A percentile compares a stretch with the other conserved stretches of the same genome.
These are phyloP conservation scores for Pichia sp. DNA, from an alignment of 1,139 yeast species.

Conservation along the genomic window DNA sequence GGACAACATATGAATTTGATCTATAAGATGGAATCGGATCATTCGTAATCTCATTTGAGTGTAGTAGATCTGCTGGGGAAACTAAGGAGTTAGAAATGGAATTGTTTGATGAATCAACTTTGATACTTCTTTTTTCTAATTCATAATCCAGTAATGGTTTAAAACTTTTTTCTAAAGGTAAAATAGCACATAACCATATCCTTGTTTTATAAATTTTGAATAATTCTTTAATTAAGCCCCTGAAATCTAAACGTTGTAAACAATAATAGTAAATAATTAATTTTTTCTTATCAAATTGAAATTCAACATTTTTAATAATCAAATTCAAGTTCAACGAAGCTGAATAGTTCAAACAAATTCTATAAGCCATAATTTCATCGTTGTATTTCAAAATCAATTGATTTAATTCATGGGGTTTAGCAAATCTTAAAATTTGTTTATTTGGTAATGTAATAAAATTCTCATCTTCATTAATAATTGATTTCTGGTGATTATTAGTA, in stretches of 20 bases:
- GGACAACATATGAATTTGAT: conserved; percentile 24
- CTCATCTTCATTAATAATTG: conserved; percentile 32
- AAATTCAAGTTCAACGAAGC: conserved; percentile 28
- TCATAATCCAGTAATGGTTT: conserved; percentile 28
- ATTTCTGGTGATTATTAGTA: conserved; percentile 24
- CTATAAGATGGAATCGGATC: conserved; percentile 16
- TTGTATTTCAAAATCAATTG: conserved; percentile 57
- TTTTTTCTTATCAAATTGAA: conserved; percentile 92
- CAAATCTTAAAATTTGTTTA: conserved; percentile 71
- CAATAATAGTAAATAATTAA: conserved; percentile 86
- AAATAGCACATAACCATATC: conserved; percentile 94
- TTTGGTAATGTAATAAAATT: conserved; percentile 32
- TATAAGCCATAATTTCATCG: conserved; percentile 71
- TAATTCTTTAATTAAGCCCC: conserved; percentile 84
- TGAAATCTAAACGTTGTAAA: conserved; percentile 79
- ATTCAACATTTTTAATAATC: conserved; percentile 60
- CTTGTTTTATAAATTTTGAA: conserved; percentile 93
- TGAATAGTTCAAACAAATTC: conserved; percentile 53
- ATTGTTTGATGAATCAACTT: conserved; percentile 6
- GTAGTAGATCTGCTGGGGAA: neutral
- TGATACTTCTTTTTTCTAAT: conserved; percentile 20
- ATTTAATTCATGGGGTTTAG: conserved; percentile 55
- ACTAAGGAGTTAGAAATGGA: conserved; percentile 7
- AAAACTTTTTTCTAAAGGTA: conserved; percentile 31
- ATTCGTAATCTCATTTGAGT: neutral